Percentiles rank a stretch among this genome's conserved stretches.
Conservation (phyloP, 2,329 filamentous ascomycete genomes). For the Nannizzia gypsea region DNA sequence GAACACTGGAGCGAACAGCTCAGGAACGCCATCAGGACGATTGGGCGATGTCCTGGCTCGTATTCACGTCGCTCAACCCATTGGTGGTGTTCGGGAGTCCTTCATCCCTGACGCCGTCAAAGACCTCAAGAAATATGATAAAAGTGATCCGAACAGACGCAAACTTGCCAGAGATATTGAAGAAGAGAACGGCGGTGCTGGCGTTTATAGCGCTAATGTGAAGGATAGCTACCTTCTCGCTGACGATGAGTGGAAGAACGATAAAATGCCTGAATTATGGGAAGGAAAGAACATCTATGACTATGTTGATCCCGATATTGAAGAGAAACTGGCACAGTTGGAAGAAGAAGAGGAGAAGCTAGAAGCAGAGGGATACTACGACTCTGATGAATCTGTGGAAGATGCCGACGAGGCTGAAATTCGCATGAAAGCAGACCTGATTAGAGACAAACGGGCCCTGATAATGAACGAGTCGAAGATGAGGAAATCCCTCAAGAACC, state of each 20-base stretch:
- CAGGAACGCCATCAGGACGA: conserved; percentile 64
- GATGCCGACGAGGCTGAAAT: conserved; percentile 82
- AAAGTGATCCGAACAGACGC: conserved; percentile 69
- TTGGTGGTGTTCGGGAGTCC: conserved; percentile 67
- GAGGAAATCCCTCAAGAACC: conserved; percentile 95
- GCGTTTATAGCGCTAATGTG: conserved; percentile 91
- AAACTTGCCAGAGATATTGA: conserved; percentile 77
- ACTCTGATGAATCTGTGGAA: conserved; percentile 69
- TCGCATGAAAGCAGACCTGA: conserved; percentile 82
- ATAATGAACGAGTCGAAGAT: conserved; percentile 91
- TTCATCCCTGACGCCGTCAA: conserved; percentile 82
- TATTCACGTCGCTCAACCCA: conserved; percentile 93
- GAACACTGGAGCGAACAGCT: conserved; percentile 71
- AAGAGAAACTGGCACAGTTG: conserved; percentile 76
- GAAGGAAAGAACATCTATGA: conserved; percentile 97
- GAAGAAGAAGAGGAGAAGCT: conserved; percentile 94
- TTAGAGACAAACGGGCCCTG: conserved; percentile 84
- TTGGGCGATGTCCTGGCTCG: conserved; percentile 82
- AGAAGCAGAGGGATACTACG: conserved; percentile 85
- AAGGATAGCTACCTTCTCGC: conserved; percentile 79
- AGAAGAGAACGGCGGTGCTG: conserved; percentile 82
- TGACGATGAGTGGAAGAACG: conserved; percentile 87
- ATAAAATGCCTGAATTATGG: conserved; percentile 86
- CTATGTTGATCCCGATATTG: conserved; percentile 94
- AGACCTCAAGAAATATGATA: conserved; percentile 77